phyloP scores from a whole-genome alignment of 2,329 filamentous ascomycete species.

The Emydomyces testavorans region DNA sequence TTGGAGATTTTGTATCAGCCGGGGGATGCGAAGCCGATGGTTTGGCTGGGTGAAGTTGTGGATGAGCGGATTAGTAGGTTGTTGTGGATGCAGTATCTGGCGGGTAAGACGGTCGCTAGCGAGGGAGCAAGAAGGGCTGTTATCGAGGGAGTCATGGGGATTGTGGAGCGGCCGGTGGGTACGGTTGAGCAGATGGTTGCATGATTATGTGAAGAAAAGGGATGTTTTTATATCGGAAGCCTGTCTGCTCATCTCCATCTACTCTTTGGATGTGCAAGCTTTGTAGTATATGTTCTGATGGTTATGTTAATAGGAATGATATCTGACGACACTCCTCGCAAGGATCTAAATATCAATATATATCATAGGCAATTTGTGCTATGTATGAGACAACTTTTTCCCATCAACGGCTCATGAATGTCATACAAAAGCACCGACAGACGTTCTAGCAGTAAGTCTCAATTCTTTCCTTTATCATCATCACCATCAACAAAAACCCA shows the following conservation, averaged over 20 bases:
- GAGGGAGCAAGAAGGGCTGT: conserved; percentile 70
- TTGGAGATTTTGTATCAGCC: conserved; percentile 56
- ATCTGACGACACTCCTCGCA: conserved; percentile 1
- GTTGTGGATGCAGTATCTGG: conserved; percentile 84
- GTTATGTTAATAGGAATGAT: neutral
- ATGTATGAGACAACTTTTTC: too few species aligned
- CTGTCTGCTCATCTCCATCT: too few species aligned
- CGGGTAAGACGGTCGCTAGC: conserved; percentile 74
- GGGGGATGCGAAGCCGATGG: conserved; percentile 38
- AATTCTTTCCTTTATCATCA: too few species aligned
- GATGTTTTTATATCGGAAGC: neutral
- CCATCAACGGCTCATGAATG: too few species aligned
- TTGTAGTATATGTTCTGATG: neutral
- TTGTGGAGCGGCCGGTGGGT: conserved; percentile 78
- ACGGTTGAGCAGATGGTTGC: conserved; percentile 69
- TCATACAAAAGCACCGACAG: too few species aligned
- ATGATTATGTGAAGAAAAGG: neutral
- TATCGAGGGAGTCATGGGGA: conserved; percentile 74
- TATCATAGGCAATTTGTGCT: too few species aligned
- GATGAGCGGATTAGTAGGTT: conserved; percentile 73
- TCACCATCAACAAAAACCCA: too few species aligned
- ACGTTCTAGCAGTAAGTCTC: too few species aligned
- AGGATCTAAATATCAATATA: too few species aligned
- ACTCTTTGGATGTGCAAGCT: neutral
- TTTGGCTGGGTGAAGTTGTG: conserved; percentile 55